Base-by-base conservation (phyloP, 75 land plant genomes). In the Isoetes taiwanensis region DNA sequence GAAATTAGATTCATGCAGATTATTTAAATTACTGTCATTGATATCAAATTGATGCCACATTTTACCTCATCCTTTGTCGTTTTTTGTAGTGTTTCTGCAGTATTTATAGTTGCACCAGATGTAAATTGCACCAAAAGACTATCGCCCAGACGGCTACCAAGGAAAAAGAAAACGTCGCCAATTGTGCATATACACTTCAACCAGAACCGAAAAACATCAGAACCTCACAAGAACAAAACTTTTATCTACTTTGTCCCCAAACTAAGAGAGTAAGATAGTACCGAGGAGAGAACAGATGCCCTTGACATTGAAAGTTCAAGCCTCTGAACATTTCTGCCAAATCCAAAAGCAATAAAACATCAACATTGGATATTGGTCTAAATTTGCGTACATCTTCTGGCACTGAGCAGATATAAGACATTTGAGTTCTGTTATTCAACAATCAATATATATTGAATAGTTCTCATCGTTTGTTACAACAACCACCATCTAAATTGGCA, bases 111-210 rank as follows among this genome's bases (percentile, higher is more conserved):
- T 30, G 43, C 37, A 31, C 80, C 88, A 66, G 72, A 68, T 37
- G 68, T 80, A 57, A 66, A 88, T 59, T 94, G 99, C 50, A 94
- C 99, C 37, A 94, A 75, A 60, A 94, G 67, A 61, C 99, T 94
- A 61, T 94, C 96, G 27, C 90, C 99, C 56, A 94, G 64, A 26
- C 96, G 81, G 70, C 99, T 94, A 2, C 90, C 99, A 40, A 94
- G 58, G 57, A 94, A 94, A 56, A 94, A 94, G 43, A 89, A 81
- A 17, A 78, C 72, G 61, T 63, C 84, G 14, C 99, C 99, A 48
- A 94, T 33, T n/a, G 74, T 82, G 54, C 90, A 63, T 34, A 89
- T 82, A 26, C 74, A 81, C 96, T 93, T 1, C 41, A 32, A n/a
- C 10, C 40, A 33, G 37, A 31, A 35, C 33, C 54, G 68, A 41